Conservation (phyloP, 805 yeast genomes). For the Zygotorulaspora sp. region DNA sequence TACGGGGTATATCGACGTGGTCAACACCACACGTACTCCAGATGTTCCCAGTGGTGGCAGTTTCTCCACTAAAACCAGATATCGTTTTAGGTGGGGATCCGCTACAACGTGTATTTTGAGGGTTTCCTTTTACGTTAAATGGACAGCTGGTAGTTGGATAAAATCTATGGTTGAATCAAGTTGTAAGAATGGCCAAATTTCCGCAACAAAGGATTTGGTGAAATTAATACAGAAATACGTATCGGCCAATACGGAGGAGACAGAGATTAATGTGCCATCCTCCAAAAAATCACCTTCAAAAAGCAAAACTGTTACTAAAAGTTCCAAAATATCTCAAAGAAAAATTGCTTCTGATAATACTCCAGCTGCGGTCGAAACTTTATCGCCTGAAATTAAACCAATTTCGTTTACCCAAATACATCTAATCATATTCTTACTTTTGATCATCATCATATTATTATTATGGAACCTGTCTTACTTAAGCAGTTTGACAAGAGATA, state of each 20-base stretch:
- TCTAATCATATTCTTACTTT: conserved; percentile 7
- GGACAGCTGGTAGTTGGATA: conserved; percentile 93
- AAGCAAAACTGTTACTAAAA: conserved; percentile 1
- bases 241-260: conserved; percentile 18
- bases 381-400: background rate
- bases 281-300: conserved; percentile 3
- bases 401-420: background rate
- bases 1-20: conserved; percentile 51
- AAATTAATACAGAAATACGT: conserved; percentile 27
- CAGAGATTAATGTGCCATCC: conserved; percentile 10
- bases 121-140: conserved; percentile 71
- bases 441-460: conserved; percentile 11
- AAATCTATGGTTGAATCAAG: conserved; percentile 85
- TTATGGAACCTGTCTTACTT: conserved; percentile 13
- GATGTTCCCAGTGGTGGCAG: conserved; percentile 91
- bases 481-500: conserved; percentile 11
- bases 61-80: conserved; percentile 71
- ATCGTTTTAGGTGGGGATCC: conserved; percentile 69
- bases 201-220: conserved; percentile 49
- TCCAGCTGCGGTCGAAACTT: background rate
- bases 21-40: conserved; percentile 71
- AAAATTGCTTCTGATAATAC: background rate
- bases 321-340: background rate
- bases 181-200: conserved; percentile 71
- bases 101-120: conserved; percentile 54